Percentiles rank a stretch among this genome's conserved stretches.
These are phyloP conservation scores for Albugo candida DNA, from an alignment of 352 stramenopile genomes.

Conservation along the genomic window DNA sequence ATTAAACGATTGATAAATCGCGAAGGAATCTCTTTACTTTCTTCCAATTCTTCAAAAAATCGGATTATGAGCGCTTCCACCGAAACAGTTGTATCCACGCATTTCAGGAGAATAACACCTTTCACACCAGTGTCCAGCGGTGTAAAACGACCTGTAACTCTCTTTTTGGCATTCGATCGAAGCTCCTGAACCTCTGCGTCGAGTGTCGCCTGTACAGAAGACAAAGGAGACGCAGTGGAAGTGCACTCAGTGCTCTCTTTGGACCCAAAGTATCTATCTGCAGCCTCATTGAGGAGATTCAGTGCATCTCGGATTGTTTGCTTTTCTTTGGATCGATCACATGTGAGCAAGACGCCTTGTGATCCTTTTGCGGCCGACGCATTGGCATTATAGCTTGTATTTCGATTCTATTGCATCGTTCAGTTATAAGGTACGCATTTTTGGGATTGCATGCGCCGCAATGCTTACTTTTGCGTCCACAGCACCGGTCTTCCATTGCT, in stretches of 20 bases:
- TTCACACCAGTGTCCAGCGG: slow-evolving; percentile 54
- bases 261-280: no score
- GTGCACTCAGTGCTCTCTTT: slow-evolving; percentile 10
- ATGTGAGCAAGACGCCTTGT: slow-evolving; percentile 44
- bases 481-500: no score
- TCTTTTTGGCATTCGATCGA: slow-evolving; percentile 28
- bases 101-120: slow-evolving; percentile 44
- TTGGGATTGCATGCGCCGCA: no score
- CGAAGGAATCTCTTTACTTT: slow-evolving; percentile 44
- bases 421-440: no score
- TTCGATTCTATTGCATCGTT: no score
- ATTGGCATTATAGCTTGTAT: no score
- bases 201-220: slow-evolving; percentile 38
- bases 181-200: slow-evolving; percentile 45
- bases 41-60: slow-evolving; percentile 42
- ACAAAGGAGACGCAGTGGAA: no score
- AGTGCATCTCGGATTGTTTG: slow-evolving; percentile 49
- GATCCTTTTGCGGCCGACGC: slow-evolving; percentile 42
- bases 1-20: slow-evolving; percentile 60
- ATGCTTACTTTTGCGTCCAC: no score
- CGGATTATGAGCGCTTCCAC: slow-evolving; percentile 15
- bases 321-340: slow-evolving; percentile 55
- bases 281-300: slow-evolving; percentile 57
- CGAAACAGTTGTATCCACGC: slow-evolving; percentile 18
- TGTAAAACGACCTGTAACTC: slow-evolving; percentile 46